A percentile compares a stretch with the other conserved stretches of the same genome.
These are phyloP conservation scores for Schrenkiella parvula DNA, from an alignment of 345 rosid species.

Conservation along the genomic window DNA sequence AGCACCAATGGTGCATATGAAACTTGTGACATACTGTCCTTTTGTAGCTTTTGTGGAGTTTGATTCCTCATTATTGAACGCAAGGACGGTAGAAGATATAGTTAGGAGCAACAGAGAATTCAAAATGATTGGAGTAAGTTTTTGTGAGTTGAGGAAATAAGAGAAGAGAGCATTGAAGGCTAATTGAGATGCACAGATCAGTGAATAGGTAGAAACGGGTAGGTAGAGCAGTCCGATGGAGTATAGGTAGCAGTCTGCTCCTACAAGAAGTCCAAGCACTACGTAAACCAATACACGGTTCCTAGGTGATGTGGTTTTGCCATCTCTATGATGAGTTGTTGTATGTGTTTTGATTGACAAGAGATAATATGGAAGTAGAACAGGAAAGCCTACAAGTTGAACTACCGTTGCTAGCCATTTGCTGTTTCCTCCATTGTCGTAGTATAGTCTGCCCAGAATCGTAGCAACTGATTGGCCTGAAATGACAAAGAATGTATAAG, in stretches of 20 bases:
- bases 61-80: constrained; percentile 31
- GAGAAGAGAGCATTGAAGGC: constrained; percentile 61
- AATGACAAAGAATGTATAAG: constrained; percentile 38
- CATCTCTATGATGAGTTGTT: background rate
- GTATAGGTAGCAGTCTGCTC: constrained; percentile 31
- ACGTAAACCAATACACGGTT: constrained; percentile 33
- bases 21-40: constrained; percentile 36
- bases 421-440: constrained; percentile 53
- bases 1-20: constrained; percentile 41
- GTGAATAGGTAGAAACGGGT: constrained; percentile 56
- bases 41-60: constrained; percentile 6
- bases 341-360: constrained; percentile 20
- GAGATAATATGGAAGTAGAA: constrained; percentile 46
- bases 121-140: constrained; percentile 43
- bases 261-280: constrained; percentile 40
- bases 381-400: constrained; percentile 48
- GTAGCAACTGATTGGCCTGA: constrained; percentile 43
- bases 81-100: constrained; percentile 51
- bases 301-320: constrained; percentile 11
- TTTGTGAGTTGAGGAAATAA: constrained; percentile 46
- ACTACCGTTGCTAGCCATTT: constrained; percentile 50
- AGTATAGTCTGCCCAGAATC: constrained; percentile 49
- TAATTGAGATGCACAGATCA: constrained; percentile 50
- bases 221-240: constrained; percentile 52
- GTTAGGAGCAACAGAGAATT: constrained; percentile 53